A percentile compares a stretch with the other conserved stretches of the same genome.
Conservation (phyloP, 371 early-diverging fungal genomes). For the Fennellomyces sp. region DNA sequence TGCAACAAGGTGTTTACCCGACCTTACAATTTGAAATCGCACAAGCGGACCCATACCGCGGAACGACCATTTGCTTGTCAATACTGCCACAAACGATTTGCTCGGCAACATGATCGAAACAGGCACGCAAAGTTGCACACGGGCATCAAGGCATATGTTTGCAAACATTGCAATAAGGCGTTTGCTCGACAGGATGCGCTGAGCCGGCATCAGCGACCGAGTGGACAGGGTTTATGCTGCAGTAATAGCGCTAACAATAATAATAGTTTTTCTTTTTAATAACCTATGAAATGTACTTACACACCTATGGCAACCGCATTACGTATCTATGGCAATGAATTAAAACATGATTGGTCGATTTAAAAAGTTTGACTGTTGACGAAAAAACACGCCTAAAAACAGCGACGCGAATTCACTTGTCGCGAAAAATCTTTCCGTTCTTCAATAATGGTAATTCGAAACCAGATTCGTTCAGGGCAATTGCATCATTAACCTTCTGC, state of each 20-base stretch:
- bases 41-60: slow-evolving; percentile 76
- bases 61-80: slow-evolving; percentile 74
- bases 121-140: slow-evolving; percentile 73
- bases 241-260: slow-evolving; percentile 2
- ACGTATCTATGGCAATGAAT: background rate
- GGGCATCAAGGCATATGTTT: slow-evolving; percentile 68
- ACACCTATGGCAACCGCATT: too few species aligned
- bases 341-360: background rate
- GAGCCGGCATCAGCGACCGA: slow-evolving; percentile 49
- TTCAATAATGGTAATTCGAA: too few species aligned
- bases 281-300: too few species aligned
- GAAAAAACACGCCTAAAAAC: background rate
- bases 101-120: slow-evolving; percentile 80
- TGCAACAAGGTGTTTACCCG: slow-evolving; percentile 81
- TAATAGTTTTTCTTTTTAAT: background rate
- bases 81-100: slow-evolving; percentile 63
- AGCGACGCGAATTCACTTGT: too few species aligned
- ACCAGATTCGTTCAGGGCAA: too few species aligned
- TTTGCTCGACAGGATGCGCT: slow-evolving; percentile 83
- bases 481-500: too few species aligned
- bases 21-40: slow-evolving; percentile 81
- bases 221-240: background rate
- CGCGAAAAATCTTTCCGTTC: background rate
- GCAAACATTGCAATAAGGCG: slow-evolving; percentile 63
- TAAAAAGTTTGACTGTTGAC: background rate